phyloP scores from a whole-genome alignment of 2,329 filamentous ascomycete species.

The Cryphonectria naterciae region DNA sequence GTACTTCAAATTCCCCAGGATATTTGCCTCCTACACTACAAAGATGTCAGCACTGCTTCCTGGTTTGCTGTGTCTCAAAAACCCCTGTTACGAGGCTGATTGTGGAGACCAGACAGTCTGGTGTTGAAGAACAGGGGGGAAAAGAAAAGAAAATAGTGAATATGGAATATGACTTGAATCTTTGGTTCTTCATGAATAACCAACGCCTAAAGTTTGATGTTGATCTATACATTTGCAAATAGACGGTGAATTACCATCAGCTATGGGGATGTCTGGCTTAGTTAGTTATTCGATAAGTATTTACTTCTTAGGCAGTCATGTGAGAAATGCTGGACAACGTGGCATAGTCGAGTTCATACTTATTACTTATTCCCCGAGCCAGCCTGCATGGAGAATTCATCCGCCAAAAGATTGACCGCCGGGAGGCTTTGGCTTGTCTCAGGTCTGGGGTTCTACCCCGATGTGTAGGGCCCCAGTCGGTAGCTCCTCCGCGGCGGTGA shows the following conservation, averaged over 20 bases:
- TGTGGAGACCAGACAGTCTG: too few relatives aligned
- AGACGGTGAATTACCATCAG: not conserved
- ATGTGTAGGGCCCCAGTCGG: too few relatives aligned
- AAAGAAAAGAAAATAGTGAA: too few relatives aligned
- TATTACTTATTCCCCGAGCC: not conserved
- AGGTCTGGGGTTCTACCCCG: too few relatives aligned
- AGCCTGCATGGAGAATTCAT: slow-evolving; percentile 28
- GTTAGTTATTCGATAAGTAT: too few relatives aligned
- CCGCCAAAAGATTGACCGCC: slow-evolving; percentile 32
- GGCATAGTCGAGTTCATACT: not conserved
- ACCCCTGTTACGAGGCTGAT: too few relatives aligned
- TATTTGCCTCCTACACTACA: not conserved
- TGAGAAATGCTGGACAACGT: not conserved
- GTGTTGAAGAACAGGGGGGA: too few relatives aligned
- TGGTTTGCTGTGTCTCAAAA: too few relatives aligned
- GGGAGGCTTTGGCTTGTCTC: slow-evolving; percentile 32
- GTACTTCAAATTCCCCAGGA: not conserved
- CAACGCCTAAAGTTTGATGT: not conserved
- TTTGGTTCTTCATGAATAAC: not conserved
- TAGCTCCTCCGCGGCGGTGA: too few relatives aligned
- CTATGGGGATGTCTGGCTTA: not conserved
- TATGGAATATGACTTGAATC: not conserved
- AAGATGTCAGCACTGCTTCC: not conserved
- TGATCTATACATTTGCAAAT: not conserved
- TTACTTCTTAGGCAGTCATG: not conserved